A percentile compares a stretch with the other conserved stretches of the same genome.
Evolutionary conservation across 2,329 filamentous ascomycete genomes (phyloP).

Genomic region (Coniochaeta hoffmannii): DNA sequence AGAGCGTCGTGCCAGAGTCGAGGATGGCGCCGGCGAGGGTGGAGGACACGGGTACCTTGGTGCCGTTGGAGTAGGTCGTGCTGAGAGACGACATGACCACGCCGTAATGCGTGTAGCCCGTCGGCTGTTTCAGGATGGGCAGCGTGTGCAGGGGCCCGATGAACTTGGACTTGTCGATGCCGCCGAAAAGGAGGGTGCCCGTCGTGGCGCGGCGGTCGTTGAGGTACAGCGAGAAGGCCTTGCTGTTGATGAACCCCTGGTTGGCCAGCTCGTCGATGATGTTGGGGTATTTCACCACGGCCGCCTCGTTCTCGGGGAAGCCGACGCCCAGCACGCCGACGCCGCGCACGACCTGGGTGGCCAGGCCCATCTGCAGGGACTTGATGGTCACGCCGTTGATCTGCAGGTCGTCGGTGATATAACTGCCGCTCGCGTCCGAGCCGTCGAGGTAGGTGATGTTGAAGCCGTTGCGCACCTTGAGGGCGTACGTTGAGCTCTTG

Average conservation of each 20-base stretch:
- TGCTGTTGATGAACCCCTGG: slow-evolving; percentile 52
- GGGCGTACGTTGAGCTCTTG: slow-evolving; percentile 39
- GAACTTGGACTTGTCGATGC: slow-evolving; percentile 61
- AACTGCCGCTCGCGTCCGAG: slow-evolving; percentile 46
- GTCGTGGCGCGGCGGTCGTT: slow-evolving; percentile 45
- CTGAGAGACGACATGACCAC: slow-evolving; percentile 27
- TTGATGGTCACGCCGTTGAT: slow-evolving; percentile 42
- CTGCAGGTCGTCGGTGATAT: slow-evolving; percentile 47
- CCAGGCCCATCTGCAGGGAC: slow-evolving; percentile 49
- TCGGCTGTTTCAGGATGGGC: slow-evolving; percentile 39
- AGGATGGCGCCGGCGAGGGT: slow-evolving; percentile 40
- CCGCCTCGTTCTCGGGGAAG: slow-evolving; percentile 42
- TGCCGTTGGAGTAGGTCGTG: slow-evolving; percentile 22
- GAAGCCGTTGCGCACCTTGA: slow-evolving; percentile 37
- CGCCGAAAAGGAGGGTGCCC: slow-evolving; percentile 62
- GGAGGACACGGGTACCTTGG: neutral
- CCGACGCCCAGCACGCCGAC: slow-evolving; percentile 54
- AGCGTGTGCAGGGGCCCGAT: slow-evolving; percentile 47
- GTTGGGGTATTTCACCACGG: slow-evolving; percentile 40
- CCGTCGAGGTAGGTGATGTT: slow-evolving; percentile 55
- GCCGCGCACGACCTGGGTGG: slow-evolving; percentile 36
- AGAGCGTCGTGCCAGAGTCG: slow-evolving; percentile 60
- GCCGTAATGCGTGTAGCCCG: slow-evolving; percentile 31
- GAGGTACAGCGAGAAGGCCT: slow-evolving; percentile 63
- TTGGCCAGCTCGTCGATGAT: slow-evolving; percentile 57